Evolutionary conservation across 2,329 filamentous ascomycete genomes (phyloP), one percentile per base, ranked within the genome.

Genomic region (Periconia digitata): DNA sequence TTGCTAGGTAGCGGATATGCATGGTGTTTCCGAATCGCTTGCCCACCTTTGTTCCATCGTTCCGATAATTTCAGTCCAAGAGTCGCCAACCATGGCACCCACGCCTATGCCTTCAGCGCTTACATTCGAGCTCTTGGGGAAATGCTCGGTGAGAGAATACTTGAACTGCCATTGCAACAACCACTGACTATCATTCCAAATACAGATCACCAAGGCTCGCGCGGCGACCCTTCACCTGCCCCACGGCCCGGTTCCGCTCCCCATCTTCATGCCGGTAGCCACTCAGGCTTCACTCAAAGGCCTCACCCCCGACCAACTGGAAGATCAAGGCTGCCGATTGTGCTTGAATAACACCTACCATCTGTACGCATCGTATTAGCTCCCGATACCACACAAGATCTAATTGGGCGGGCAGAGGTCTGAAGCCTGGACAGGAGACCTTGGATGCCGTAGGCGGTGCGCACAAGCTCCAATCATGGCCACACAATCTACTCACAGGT

Each of bases 301-400:
- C 37, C 65, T 99, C 47, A 97, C 94, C 0, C 91, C 92, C 1
- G 86, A 92, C 57, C 94, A 99, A 67, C 79, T 99, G 2, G 92
- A 94, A 62, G 86, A 90, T 45, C 95, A 92, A 0, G 85, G 89
- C 37, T 99, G 95, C 66, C 85, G 89, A 49, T 76, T 99, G 36
- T 99, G 94, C 71, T 77, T 99, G 56, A 99, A 99, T 76, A 99
- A 99, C 74, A 99, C 94, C 12, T 99, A 99, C 67, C 94, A 99
- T 70, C 77, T 99, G 51, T 77, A 66, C 48, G 62, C 38, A 21
- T 18, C 10, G 8, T 16, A 32, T 27, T 24, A 4, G 5, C 42
- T 24, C 36, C 23, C 18, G 27, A 34, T 35, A 27, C 27, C 15
- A 8, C n/a, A 24, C 40, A 22, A 2, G 2, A 29, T 44, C 63